A percentile compares a stretch with the other conserved stretches of the same genome.
Evolutionary conservation across 2,329 filamentous ascomycete species (phyloP).

Genomic region (Acrocalymma vagum): DNA sequence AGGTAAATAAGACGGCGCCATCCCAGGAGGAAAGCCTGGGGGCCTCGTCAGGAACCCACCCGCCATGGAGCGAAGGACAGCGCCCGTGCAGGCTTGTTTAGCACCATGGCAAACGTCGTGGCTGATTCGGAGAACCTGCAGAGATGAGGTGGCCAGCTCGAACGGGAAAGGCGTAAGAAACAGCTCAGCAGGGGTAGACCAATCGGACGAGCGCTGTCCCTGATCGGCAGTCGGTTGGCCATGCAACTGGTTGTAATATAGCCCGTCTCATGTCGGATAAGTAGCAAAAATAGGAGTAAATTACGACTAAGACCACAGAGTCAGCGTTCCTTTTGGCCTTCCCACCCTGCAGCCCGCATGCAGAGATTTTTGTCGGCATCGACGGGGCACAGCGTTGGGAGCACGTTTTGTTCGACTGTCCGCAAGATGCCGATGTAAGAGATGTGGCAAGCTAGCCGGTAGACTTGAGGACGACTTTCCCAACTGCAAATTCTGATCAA

Average conservation of each 20-base stretch:
- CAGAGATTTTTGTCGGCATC: slow-evolving; percentile 30
- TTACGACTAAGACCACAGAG: slow-evolving; percentile 31
- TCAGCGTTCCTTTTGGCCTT: slow-evolving; percentile 11
- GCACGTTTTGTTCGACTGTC: slow-evolving; percentile 14
- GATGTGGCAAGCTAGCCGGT: slow-evolving; percentile 5
- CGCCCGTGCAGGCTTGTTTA: slow-evolving; percentile 39
- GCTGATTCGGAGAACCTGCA: slow-evolving; percentile 38
- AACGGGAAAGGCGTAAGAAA: slow-evolving; percentile 25
- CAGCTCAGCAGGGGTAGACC: slow-evolving; percentile 30
- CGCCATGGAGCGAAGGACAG: slow-evolving; percentile 44
- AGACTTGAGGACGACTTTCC: slow-evolving; percentile 13
- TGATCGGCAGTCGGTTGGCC: slow-evolving; percentile 38
- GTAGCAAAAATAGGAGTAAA: slow-evolving; percentile 40
- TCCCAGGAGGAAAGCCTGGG: slow-evolving; percentile 33
- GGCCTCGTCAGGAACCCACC: slow-evolving; percentile 35
- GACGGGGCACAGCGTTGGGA: slow-evolving; percentile 19
- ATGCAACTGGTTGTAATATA: slow-evolving; percentile 34
- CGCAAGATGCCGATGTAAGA: slow-evolving; percentile 4
- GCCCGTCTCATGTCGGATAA: slow-evolving; percentile 28
- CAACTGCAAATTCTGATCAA: slow-evolving; percentile 7
- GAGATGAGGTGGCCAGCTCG: slow-evolving; percentile 30
- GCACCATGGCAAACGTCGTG: slow-evolving; percentile 42
- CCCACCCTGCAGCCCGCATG: slow-evolving; percentile 16
- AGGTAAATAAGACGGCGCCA: slow-evolving; percentile 47
- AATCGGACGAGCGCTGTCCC: slow-evolving; percentile 39